phyloP scores from a whole-genome alignment of 2,329 filamentous ascomycete genomes.

The Cytospora piceae region DNA sequence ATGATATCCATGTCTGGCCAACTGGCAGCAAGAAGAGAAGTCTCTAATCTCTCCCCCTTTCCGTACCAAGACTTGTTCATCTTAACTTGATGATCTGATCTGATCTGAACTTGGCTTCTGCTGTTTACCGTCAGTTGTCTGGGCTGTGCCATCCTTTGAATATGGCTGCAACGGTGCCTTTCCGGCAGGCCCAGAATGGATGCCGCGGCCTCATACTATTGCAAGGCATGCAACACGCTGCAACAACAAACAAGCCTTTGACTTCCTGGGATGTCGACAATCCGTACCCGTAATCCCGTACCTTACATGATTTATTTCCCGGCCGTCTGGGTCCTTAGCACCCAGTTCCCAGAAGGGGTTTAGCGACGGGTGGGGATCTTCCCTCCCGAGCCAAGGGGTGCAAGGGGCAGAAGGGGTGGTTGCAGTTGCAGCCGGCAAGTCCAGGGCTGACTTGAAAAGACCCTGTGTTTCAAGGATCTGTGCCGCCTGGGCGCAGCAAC shows the following conservation, averaged over 20 bases:
- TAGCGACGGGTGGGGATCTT: conserved; percentile 12
- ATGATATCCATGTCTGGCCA: not conserved
- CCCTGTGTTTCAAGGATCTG: not conserved
- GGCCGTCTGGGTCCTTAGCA: conserved; percentile 7
- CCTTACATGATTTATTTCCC: conserved; percentile 7
- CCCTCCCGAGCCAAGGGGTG: not conserved
- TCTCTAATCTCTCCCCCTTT: not conserved
- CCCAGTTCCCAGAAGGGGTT: conserved; percentile 2
- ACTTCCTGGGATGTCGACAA: too few relatives aligned
- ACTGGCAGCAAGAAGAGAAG: not conserved
- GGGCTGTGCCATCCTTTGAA: too few relatives aligned
- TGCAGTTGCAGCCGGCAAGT: conserved; percentile 16
- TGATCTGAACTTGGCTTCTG: not conserved
- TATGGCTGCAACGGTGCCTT: not conserved
- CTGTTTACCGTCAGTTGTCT: not conserved
- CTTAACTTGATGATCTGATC: not conserved
- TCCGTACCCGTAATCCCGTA: not conserved
- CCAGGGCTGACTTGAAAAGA: not conserved
- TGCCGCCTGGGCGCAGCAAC: not conserved
- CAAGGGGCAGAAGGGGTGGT: conserved; percentile 7
- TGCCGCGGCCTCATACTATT: too few relatives aligned
- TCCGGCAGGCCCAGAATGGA: not conserved
- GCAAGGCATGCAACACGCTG: not conserved
- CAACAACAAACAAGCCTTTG: not conserved
- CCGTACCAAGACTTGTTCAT: not conserved